Percentiles rank a stretch among this genome's conserved stretches.
Evolutionary conservation across 83 land plant genomes (phyloP).

Genomic region (Thuja plicata): DNA sequence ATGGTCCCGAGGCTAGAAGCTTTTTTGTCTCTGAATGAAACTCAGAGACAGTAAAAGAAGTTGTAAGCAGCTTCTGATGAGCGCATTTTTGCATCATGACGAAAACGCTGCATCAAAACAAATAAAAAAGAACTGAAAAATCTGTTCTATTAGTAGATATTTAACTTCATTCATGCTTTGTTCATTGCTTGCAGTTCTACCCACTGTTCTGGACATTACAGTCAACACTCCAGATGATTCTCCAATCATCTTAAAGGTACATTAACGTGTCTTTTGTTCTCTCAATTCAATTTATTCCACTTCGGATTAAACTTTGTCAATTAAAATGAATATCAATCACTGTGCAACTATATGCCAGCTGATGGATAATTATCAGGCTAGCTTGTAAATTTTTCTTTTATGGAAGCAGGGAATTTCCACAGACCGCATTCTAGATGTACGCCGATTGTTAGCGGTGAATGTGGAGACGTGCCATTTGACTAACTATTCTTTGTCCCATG

Average conservation of each 20-base stretch:
- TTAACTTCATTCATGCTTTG: not conserved
- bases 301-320: not conserved
- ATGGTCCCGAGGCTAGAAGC: not conserved
- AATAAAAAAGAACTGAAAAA: not conserved
- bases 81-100: not conserved
- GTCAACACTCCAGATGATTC: conserved; percentile 79
- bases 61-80: not conserved
- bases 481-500: conserved; percentile 79
- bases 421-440: conserved; percentile 86
- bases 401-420: conserved; percentile 86
- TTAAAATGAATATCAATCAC: not conserved
- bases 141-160: not conserved
- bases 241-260: conserved; percentile 81
- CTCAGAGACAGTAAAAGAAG: too few relatives aligned
- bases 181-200: conserved; percentile 65
- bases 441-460: conserved; percentile 69
- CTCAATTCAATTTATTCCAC: not conserved
- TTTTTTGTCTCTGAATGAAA: not conserved
- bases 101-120: not conserved
- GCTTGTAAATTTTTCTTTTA: conserved; percentile 8
- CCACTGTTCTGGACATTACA: conserved; percentile 71
- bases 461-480: conserved; percentile 93
- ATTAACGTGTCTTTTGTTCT: not conserved
- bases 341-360: not conserved
- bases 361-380: not conserved